phyloP scores from a whole-genome alignment of 2,329 filamentous ascomycete species.

The Penicillium sp. region DNA sequence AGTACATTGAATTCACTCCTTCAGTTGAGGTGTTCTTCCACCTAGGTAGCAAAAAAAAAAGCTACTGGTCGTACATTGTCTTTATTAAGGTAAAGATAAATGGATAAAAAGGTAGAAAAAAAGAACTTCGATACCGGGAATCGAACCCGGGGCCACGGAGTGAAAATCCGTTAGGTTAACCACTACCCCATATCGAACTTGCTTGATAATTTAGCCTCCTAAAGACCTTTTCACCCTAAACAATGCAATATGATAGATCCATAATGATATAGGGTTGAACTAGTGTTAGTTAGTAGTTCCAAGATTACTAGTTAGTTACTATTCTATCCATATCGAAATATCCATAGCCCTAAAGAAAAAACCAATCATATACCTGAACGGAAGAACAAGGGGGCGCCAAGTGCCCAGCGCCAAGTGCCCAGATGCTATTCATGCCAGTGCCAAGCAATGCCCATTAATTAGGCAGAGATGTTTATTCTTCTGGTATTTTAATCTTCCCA shows the following conservation, averaged over 20 bases:
- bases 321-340: too few relatives aligned
- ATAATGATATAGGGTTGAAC: too few relatives aligned
- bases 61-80: too few relatives aligned
- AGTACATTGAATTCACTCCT: conserved; percentile 4
- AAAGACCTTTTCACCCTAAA: too few relatives aligned
- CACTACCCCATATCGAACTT: conserved; percentile 6
- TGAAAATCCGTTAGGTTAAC: conserved; percentile 6
- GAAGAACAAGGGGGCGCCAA: not conserved
- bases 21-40: not conserved
- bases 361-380: not conserved
- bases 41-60: too few relatives aligned
- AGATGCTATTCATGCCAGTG: not conserved
- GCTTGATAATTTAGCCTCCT: too few relatives aligned
- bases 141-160: conserved; percentile 4
- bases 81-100: too few relatives aligned
- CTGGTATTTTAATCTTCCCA: not conserved
- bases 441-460: not conserved
- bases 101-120: not conserved
- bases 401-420: not conserved
- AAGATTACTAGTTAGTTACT: too few relatives aligned
- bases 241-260: too few relatives aligned
- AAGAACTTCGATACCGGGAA: conserved; percentile 2
- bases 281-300: too few relatives aligned
- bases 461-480: conserved; percentile 2
- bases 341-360: too few relatives aligned